Evolutionary conservation across 495 filamentous ascomycete species (phyloP), one percentile per base, ranked within the genome.

Genomic region (Xylaria sp.): DNA sequence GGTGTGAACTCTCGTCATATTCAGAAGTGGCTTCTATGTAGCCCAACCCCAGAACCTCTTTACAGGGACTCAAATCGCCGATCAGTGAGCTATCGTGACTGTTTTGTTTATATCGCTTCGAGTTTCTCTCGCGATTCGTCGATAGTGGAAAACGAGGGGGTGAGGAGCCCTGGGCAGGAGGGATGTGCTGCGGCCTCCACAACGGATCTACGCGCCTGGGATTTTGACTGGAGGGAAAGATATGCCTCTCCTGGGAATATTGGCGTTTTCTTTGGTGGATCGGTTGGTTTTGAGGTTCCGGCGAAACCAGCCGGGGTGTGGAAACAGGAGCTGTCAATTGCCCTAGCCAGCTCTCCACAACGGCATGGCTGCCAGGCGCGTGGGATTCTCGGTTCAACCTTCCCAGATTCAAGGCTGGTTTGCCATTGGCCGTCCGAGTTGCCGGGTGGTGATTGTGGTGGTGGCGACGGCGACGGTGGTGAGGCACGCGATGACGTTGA

Each of bases 321-420:
- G 64, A 70, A 31, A 50, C 73, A 35, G 72, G 76, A 43, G 72
- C 66, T 68, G 75, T 67, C 65, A 78, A 75, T 29, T 74, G 71
- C 26, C 73, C 74, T 70, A 84, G 50, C 82, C 82, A 84, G 69
- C 74, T 75, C 64, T 81, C 74, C 19, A 83, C 71, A 61, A 75
- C 64, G 67, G 69, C 71, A 73, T 73, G 67, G 70, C 72, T 71
- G 53, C 48, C 61, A n/a, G 68, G 71, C 24, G 68, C 50, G 40
- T 74, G 72, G 58, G 67, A 67, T 41, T 50, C 40, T 62, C 44
- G 67, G 59, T 71, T 73, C 37, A 70, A 52, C 43, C 72, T 71
- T 68, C 24, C 62, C 40, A 64, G 44, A 68, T 19, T 71, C 4
- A 58, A 37, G 29, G 48, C 31, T 5, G 58, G 24, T 40, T 55